Evolutionary conservation across 805 yeast genomes (phyloP), one percentile per base, ranked within the genome.

Genomic region (Candida golubevii): DNA sequence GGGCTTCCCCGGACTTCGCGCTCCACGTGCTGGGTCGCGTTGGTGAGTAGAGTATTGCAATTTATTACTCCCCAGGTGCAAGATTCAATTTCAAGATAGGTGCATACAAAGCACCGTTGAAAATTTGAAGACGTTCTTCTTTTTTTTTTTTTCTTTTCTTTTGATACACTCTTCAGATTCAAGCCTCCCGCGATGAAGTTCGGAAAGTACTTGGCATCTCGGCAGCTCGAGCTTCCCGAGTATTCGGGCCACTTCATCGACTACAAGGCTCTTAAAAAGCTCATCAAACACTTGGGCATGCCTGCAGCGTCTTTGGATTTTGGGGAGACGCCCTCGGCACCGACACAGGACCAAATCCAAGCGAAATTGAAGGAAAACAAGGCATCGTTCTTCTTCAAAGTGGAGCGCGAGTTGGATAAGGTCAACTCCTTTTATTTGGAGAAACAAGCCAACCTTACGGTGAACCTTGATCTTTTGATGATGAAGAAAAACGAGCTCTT

Each of bases 221-320:
- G 97, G 61, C 97, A 89, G 67, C 74, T 93, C 54, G 97, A 91
- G 64, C 72, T 91, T 47, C 98, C 98, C 9, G 99, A 93, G 65
- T 93, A 93, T 63, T 82, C 95, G 39, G 89, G 91, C 33, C 85
- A 88, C 61, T 93, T 91, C 69, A 91, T 93, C 60, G 89, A 93
- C 69, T 93, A 93, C 67, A 93, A 93, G 69, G 93, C 91, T 4
- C 71, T 91, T 46, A 91, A 91, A 65, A 93, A 91, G 74, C 77
- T 90, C 53, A 91, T 91, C 59, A 91, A 91, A 65, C 83, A 85
- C 38, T 70, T 91, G 37, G 85, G 87, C 4, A 72, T 62, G 42
- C 71, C 74, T 30, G 55, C 68, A 12, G 53, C 60, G 26, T 54
- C 59, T 6, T 29, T 47, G 54, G 39, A 48, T 13, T 54, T 45